A percentile compares a stretch with the other conserved stretches of the same genome.
Evolutionary conservation across 2,329 filamentous ascomycete genomes (phyloP).

Genomic region (Stachybotrys echinatus): DNA sequence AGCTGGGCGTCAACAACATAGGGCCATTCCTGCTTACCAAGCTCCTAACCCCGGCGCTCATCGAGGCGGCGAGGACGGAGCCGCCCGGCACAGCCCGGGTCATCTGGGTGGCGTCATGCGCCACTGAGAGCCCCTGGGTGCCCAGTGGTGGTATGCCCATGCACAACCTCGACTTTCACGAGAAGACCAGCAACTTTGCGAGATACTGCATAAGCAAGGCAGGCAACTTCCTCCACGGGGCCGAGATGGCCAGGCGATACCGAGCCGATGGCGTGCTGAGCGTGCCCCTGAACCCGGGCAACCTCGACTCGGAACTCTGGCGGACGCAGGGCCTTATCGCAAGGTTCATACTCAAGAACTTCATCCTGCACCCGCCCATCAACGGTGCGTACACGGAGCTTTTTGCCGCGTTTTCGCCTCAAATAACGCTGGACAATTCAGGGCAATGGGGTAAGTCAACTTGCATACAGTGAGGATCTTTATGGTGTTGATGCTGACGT

Average conservation of each 20-base stretch:
- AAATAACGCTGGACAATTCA: constrained; percentile 27
- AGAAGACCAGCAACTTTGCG: constrained; percentile 4
- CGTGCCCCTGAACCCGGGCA: constrained; percentile 32
- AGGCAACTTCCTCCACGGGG: constrained; percentile 23
- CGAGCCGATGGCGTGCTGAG: constrained; percentile 21
- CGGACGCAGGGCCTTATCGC: constrained; percentile 15
- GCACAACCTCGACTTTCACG: constrained; percentile 13
- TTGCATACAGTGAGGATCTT: neutral
- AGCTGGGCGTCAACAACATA: constrained; percentile 35
- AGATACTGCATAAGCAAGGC: constrained; percentile 25
- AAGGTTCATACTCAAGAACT: constrained; percentile 11
- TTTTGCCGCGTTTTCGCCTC: constrained; percentile 38
- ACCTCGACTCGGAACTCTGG: constrained; percentile 30
- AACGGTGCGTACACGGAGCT: constrained; percentile 43
- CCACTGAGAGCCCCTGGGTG: constrained; percentile 2
- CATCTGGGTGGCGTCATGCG: constrained; percentile 24
- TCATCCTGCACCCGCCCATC: constrained; percentile 18
- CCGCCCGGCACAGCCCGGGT: constrained; percentile 21
- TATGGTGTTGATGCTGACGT: neutral
- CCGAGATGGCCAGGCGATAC: constrained; percentile 22
- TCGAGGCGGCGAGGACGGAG: constrained; percentile 21
- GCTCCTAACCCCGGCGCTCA: constrained; percentile 26
- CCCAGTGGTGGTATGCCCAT: constrained; percentile 9
- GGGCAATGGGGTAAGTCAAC: constrained; percentile 10
- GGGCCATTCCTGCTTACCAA: constrained; percentile 34